Percentiles rank a stretch among this genome's conserved stretches.
These are phyloP conservation scores for Paxillus ammoniavirescens DNA, from an alignment of 768 basidiomycete genomes.

Conservation along the genomic window DNA sequence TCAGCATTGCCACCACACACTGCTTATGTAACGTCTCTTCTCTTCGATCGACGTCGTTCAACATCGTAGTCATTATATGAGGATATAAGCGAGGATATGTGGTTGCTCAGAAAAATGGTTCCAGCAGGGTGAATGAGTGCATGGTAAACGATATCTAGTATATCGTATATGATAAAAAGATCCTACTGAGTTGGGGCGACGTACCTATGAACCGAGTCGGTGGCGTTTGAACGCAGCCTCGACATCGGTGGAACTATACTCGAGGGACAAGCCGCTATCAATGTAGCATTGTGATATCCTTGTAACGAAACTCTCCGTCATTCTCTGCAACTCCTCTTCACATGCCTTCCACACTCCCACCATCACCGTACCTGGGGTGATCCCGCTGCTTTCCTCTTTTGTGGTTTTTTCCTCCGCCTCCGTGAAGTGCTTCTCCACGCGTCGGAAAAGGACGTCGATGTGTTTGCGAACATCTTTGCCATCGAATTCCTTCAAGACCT, in stretches of 20 bases:
- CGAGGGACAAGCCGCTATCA: constrained; percentile 67
- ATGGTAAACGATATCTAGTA: background rate
- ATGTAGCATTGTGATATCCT: constrained; percentile 78
- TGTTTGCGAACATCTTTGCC: constrained; percentile 89
- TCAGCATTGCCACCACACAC: too few species aligned
- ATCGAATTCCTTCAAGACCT: constrained; percentile 80
- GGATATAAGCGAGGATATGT: too few species aligned
- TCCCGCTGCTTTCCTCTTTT: constrained; percentile 51
- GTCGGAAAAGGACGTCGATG: constrained; percentile 81
- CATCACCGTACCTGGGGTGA: constrained; percentile 63
- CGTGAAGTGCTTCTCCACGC: constrained; percentile 95
- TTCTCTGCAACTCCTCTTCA: constrained; percentile 75
- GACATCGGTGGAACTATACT: constrained; percentile 73
- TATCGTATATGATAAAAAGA: background rate
- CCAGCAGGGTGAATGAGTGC: too few species aligned
- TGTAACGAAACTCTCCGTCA: constrained; percentile 67
- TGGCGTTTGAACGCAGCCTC: constrained; percentile 78
- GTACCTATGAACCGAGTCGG: constrained; percentile 29
- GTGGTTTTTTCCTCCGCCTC: constrained; percentile 71
- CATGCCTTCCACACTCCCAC: constrained; percentile 89
- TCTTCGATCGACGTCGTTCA: too few species aligned
- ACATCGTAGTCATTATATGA: too few species aligned
- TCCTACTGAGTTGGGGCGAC: constrained; percentile 5
- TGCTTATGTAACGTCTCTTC: too few species aligned
- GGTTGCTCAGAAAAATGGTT: too few species aligned